Conservation (phyloP, 2,329 filamentous ascomycete genomes). For the Erysiphe pulchra region DNA sequence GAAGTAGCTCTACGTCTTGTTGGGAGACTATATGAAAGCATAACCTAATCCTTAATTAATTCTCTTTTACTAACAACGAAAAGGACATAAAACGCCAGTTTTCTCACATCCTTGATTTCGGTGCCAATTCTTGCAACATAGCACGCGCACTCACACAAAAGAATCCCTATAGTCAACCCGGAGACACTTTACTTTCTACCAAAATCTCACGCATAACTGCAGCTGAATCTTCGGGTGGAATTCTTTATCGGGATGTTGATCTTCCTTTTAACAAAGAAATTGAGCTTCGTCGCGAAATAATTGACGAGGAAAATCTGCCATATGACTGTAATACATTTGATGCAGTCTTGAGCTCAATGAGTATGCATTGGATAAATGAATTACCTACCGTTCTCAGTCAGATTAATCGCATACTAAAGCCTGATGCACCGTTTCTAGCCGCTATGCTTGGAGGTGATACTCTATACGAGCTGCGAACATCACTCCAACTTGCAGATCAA, state of each 20-base stretch:
- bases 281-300: conserved; percentile 44
- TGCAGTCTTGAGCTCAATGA: conserved; percentile 67
- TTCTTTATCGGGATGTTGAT: conserved; percentile 59
- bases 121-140: conserved; percentile 88
- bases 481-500: conserved; percentile 73
- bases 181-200: conserved; percentile 26
- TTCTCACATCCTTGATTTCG: conserved; percentile 64
- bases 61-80: background rate
- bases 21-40: conserved; percentile 51
- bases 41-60: conserved; percentile 3
- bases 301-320: conserved; percentile 51
- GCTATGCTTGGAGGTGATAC: conserved; percentile 95
- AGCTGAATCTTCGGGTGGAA: conserved; percentile 50
- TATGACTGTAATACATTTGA: conserved; percentile 61
- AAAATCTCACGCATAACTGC: conserved; percentile 54
- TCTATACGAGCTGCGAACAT: conserved; percentile 77
- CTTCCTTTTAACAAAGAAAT: conserved; percentile 51
- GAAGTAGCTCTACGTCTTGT: conserved; percentile 68
- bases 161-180: conserved; percentile 34
- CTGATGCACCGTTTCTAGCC: conserved; percentile 74
- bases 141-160: conserved; percentile 52
- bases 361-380: conserved; percentile 94
- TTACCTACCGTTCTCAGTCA: conserved; percentile 63
- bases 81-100: conserved; percentile 85
- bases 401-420: conserved; percentile 68